Conservation (phyloP, 2,329 filamentous ascomycete species). For the Epichloe sylvatica region DNA sequence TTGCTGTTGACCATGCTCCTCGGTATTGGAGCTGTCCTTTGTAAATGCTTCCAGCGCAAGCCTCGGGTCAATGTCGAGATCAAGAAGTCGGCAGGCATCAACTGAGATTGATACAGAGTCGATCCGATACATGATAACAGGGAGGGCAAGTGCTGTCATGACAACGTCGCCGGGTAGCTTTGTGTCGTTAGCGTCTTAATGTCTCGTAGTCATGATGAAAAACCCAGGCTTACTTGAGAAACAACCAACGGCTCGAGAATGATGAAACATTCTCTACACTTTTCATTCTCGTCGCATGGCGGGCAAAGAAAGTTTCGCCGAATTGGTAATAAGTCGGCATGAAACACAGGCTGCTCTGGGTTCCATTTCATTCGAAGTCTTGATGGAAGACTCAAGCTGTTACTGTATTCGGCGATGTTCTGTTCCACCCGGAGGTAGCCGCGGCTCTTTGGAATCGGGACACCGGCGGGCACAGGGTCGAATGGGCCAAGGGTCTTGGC, state of each 20-base stretch:
- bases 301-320: constrained; percentile 76
- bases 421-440: constrained; percentile 26
- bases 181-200: neutral
- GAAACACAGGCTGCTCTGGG: constrained; percentile 65
- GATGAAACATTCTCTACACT: constrained; percentile 43
- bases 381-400: constrained; percentile 55
- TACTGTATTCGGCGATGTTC: constrained; percentile 71
- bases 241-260: constrained; percentile 65
- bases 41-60: constrained; percentile 82
- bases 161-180: constrained; percentile 59
- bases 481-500: constrained; percentile 45
- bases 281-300: constrained; percentile 33
- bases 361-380: constrained; percentile 40
- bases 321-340: constrained; percentile 58
- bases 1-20: constrained; percentile 53
- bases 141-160: constrained; percentile 60
- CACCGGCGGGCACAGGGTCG: constrained; percentile 48
- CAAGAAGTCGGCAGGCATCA: constrained; percentile 56
- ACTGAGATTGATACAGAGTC: constrained; percentile 69
- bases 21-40: constrained; percentile 77
- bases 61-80: constrained; percentile 48
- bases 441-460: constrained; percentile 33
- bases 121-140: constrained; percentile 70
- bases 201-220: too few species aligned
- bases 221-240: constrained; percentile 48